Evolutionary conservation across 2,329 filamentous ascomycete genomes (phyloP).

Genomic region (Pestalotiopsis sp.): DNA sequence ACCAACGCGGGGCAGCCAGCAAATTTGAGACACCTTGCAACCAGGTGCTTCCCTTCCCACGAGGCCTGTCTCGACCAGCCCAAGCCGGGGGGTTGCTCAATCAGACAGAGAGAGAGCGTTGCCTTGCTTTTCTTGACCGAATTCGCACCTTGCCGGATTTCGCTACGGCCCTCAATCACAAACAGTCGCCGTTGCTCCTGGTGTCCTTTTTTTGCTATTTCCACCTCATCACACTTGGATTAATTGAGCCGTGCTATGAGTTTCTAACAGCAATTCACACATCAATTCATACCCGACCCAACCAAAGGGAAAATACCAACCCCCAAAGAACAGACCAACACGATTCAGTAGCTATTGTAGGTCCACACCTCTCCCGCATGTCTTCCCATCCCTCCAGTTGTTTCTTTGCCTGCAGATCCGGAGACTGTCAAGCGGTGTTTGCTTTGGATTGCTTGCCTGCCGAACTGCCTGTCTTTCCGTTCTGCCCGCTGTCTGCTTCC

Average conservation of each 20-base stretch:
- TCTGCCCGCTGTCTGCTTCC: conserved; percentile 7
- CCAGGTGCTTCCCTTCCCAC: conserved; percentile 11
- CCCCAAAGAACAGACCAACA: not conserved
- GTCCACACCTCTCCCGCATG: not conserved
- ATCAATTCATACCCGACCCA: not conserved
- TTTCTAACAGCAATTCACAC: not conserved
- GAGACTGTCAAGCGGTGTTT: not conserved
- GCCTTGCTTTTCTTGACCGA: not conserved
- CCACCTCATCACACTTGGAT: not conserved
- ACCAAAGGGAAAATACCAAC: not conserved
- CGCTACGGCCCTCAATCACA: not conserved
- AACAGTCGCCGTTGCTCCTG: not conserved
- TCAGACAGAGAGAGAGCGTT: not conserved
- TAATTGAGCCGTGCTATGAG: not conserved
- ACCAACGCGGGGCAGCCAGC: conserved; percentile 6
- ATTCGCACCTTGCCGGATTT: not conserved
- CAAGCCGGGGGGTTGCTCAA: not conserved
- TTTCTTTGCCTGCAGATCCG: not conserved
- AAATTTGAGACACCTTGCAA: conserved; percentile 13
- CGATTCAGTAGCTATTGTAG: conserved; percentile 1
- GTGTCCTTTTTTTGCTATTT: conserved; percentile 2
- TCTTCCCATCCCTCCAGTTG: not conserved
- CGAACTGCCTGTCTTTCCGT: not conserved
- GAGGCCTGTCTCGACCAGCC: not conserved
- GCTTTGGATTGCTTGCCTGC: not conserved